Percentiles rank a stretch among this genome's conserved stretches.
phyloP scores from a whole-genome alignment of 768 basidiomycete species.

The Lentinula boryana region DNA sequence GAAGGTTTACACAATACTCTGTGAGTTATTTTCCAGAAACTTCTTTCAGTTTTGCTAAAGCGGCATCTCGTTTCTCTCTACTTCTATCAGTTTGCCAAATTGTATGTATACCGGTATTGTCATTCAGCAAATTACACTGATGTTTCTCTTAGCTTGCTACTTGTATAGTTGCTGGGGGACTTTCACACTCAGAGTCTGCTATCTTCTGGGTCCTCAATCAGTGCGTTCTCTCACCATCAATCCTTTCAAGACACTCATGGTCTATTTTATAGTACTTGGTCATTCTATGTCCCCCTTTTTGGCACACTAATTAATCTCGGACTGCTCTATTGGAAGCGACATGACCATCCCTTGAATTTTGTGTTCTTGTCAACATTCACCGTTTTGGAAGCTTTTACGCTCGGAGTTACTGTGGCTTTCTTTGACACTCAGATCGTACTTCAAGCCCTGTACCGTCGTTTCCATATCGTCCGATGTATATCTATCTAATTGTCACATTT shows the following conservation, averaged over 20 bases:
- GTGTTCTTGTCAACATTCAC: constrained; percentile 85
- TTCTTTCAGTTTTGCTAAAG: not conserved
- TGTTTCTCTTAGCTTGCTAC: constrained; percentile 52
- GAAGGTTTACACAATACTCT: constrained; percentile 88
- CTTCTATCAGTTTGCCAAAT: constrained; percentile 58
- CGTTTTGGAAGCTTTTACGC: constrained; percentile 80
- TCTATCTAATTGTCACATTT: not conserved
- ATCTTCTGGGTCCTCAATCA: constrained; percentile 69
- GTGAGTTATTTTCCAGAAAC: constrained; percentile 38
- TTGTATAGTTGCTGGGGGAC: constrained; percentile 62
- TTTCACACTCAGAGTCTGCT: constrained; percentile 58
- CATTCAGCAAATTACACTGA: not conserved
- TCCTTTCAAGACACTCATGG: not conserved
- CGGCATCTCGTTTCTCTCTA: not conserved
- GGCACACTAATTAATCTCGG: constrained; percentile 77
- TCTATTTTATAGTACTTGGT: constrained; percentile 53
- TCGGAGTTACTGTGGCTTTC: constrained; percentile 82
- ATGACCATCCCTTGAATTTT: constrained; percentile 83
- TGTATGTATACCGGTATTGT: constrained; percentile 29
- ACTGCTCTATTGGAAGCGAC: constrained; percentile 87
- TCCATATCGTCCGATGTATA: not conserved
- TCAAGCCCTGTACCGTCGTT: constrained; percentile 69
- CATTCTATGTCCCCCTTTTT: constrained; percentile 73
- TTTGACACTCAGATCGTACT: constrained; percentile 69
- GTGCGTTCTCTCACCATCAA: constrained; percentile 30